phyloP scores from a whole-genome alignment of 2,329 filamentous ascomycete species.

The Grosmannia clavigera region DNA sequence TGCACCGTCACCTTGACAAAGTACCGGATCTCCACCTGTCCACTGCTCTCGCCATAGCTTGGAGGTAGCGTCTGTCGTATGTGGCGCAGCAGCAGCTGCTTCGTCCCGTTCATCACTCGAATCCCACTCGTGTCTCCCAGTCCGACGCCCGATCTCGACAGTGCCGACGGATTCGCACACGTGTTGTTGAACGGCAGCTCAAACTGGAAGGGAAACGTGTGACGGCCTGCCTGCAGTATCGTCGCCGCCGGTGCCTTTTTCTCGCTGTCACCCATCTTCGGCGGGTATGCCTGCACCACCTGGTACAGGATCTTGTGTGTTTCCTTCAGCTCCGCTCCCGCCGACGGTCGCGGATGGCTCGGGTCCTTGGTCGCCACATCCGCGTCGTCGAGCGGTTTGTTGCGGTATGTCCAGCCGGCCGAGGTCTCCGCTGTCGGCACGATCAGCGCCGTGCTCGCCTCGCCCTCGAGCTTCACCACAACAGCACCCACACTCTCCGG shows the following conservation, averaged over 20 bases:
- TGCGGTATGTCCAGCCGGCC: constrained; percentile 6
- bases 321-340: constrained; percentile 36
- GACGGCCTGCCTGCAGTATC: constrained; percentile 52
- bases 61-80: constrained; percentile 80
- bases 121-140: constrained; percentile 39
- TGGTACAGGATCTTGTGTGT: constrained; percentile 67
- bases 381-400: constrained; percentile 2
- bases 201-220: constrained; percentile 68
- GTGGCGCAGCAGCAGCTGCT: constrained; percentile 53
- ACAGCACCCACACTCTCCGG: constrained; percentile 61
- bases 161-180: constrained; percentile 43
- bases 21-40: constrained; percentile 85
- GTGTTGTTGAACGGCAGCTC: constrained; percentile 68
- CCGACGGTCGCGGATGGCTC: constrained; percentile 3
- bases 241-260: constrained; percentile 20
- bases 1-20: constrained; percentile 93
- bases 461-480: constrained; percentile 73
- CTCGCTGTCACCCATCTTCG: constrained; percentile 21
- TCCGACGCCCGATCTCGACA: constrained; percentile 41
- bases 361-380: not conserved
- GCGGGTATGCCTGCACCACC: constrained; percentile 60
- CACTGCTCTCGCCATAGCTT: constrained; percentile 76
- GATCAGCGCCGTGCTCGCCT: constrained; percentile 55
- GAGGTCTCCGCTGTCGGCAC: constrained; percentile 28
- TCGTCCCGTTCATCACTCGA: constrained; percentile 50